Base-by-base conservation (phyloP, 805 yeast genomes). In the Metschnikowia baotianmanensis region DNA sequence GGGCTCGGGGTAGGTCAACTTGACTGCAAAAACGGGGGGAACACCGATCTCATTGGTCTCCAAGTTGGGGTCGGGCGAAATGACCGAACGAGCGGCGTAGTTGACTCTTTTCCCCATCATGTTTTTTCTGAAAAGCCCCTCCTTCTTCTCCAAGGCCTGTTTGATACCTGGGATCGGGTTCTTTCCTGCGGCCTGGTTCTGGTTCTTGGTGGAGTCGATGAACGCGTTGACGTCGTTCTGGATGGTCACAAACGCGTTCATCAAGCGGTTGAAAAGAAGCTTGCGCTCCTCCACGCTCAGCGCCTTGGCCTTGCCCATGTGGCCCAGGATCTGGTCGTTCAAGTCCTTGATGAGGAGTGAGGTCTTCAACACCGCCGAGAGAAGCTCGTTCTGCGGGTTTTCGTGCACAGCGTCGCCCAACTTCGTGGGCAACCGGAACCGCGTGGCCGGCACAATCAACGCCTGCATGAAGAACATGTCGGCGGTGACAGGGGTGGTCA, bases 51-150 rank as follows among this genome's bases (percentile, higher is more conserved):
- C 96, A 61, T 90, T 88, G 11, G 99, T 95, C 70, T 93, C 99
- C 55, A 93, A 76, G 71, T 86, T 93, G 42, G 99, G 99, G 69
- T 93, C 99, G 5, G 98, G 98, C 6, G 98, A 90, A 67, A 93
- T 93, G 56, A 93, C 99, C 8, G 99, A 91, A 69, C 99, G 88
- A 37, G 99, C 99, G 39, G 98, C 96, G 59, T 87, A 91, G 64
- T 93, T 95, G 45, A 93, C 99, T 74, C 99, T 89, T 75, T 93
- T 93, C 62, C 99, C 99, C 99, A 93, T 93, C 99, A 93, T 93
- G 61, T 93, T 96, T 63, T 91, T 93, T 73, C 99, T 81, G 75
- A 93, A 93, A 50, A 91, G 74, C 62, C 99, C 99, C 68, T 93
- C 99, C 63, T 93, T 93, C 81, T 93, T 91, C 67, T 93, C 99